Conservation (phyloP, 2,329 filamentous ascomycete genomes). For the Ceratocystiopsis minuta region DNA sequence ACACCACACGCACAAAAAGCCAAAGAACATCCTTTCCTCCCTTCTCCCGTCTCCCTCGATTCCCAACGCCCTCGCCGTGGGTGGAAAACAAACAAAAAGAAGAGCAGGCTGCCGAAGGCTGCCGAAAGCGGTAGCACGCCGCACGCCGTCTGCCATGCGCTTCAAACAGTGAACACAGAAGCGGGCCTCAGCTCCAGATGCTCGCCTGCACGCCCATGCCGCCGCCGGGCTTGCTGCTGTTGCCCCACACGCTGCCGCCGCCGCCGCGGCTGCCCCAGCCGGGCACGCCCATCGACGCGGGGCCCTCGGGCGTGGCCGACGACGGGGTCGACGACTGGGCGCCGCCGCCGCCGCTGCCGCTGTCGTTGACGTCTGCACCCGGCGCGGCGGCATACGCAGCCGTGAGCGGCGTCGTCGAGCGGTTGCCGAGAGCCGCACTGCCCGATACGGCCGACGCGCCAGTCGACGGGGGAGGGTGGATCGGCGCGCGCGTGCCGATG, state of each 20-base stretch:
- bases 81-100: neutral
- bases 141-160: too few species aligned
- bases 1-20: neutral
- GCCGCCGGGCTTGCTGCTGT: conserved; percentile 49
- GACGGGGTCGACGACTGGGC: conserved; percentile 33
- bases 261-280: conserved; percentile 60
- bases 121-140: too few species aligned
- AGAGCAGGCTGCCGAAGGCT: too few species aligned
- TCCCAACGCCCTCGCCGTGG: neutral
- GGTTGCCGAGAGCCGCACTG: conserved; percentile 52
- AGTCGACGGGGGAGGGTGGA: too few species aligned
- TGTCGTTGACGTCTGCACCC: conserved; percentile 16
- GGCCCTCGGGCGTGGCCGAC: conserved; percentile 24
- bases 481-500: conserved; percentile 56
- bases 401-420: conserved; percentile 77
- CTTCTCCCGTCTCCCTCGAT: too few species aligned
- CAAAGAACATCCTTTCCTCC: neutral
- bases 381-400: too few species aligned
- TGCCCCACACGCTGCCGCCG: conserved; percentile 58
- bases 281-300: conserved; percentile 20
- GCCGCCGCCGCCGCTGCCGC: conserved; percentile 8
- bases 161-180: neutral
- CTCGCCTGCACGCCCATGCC: conserved; percentile 72
- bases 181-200: conserved; percentile 59
- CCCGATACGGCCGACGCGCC: too few species aligned